Evolutionary conservation across 179 eudicot genomes (phyloP), one percentile per base, ranked within the genome.

Genomic region (Amaranthus tricolor): DNA sequence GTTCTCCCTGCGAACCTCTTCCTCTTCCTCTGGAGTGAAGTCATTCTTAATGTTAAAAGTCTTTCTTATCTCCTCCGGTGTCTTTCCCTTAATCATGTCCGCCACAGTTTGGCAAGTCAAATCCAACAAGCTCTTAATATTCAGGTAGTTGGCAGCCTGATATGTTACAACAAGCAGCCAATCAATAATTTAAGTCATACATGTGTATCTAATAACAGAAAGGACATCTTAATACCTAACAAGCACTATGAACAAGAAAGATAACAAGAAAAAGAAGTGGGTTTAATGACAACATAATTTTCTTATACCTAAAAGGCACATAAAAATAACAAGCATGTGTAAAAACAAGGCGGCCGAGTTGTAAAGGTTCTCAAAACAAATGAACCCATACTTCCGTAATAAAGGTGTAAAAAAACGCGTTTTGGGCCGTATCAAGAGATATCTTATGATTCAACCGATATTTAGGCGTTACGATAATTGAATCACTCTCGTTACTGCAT

Each of bases 11-110:
- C 82, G 78, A 12, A 79, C 78, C 71, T 79, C 82, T 49, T 31
- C 40, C 40, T 31, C 40, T 31, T 31, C 40, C 3, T 31, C 40
- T 31, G 40, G 40, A 31, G 40, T 31, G 40, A 31, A 31, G 40
- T 31, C 40, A 31, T 70, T 82, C 75, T 79, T 79, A 66, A 82
- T 79, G 82, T 82, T 82, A 72, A 82, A 82, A 3, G 78, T 73
- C 85, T 82, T 82, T 13, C 85, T 70, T 11, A 82, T 82, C 83
- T 82, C 83, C 76, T 82, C 85, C 0, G 85, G 85, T 43, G 85
- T 73, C 78, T 76, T 82, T 3, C 85, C 85, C 59, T 79, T 82
- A 60, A 82, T 79, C 85, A 79, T 79, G 78, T 82, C 81, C 0
- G 81, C 81, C 16, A 79, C 83, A 7, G 81, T 76, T 57, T 82